Evolutionary conservation across 768 basidiomycete genomes (phyloP).

Genomic region (Galerina sulciceps): DNA sequence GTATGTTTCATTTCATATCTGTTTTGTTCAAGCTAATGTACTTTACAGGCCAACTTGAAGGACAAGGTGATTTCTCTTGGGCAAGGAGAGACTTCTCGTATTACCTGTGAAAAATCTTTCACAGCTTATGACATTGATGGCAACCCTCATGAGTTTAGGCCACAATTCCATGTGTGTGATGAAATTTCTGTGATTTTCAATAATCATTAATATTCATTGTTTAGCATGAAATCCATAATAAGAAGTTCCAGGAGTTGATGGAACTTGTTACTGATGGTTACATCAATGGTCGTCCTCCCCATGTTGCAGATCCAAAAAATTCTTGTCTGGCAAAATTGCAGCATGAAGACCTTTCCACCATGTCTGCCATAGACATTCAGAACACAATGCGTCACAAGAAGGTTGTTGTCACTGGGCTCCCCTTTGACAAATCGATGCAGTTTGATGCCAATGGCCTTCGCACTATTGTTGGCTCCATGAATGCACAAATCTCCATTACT

Average conservation of each 20-base stretch:
- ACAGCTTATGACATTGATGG: not conserved
- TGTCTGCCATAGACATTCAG: not conserved
- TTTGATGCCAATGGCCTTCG: not conserved
- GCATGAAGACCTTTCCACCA: not conserved
- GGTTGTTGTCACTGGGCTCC: not conserved
- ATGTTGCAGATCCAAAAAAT: not conserved
- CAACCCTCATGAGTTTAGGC: not conserved
- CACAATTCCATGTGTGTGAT: not conserved
- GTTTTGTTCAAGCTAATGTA: not conserved
- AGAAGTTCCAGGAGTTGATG: not conserved
- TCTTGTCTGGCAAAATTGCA: not conserved
- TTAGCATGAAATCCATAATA: not conserved
- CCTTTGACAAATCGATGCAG: not conserved
- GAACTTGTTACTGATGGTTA: not conserved
- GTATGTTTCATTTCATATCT: not conserved
- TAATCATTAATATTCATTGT: not conserved
- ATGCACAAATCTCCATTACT: not conserved
- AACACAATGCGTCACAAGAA: not conserved
- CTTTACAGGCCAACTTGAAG: not conserved
- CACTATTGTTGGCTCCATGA: not conserved
- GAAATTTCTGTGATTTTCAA: not conserved
- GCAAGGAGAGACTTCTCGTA: not conserved
- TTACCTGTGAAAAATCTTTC: not conserved
- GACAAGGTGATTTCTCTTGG: not conserved
- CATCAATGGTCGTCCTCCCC: not conserved